Base-by-base conservation (phyloP, 768 basidiomycete species). In the Trametes villosa region DNA sequence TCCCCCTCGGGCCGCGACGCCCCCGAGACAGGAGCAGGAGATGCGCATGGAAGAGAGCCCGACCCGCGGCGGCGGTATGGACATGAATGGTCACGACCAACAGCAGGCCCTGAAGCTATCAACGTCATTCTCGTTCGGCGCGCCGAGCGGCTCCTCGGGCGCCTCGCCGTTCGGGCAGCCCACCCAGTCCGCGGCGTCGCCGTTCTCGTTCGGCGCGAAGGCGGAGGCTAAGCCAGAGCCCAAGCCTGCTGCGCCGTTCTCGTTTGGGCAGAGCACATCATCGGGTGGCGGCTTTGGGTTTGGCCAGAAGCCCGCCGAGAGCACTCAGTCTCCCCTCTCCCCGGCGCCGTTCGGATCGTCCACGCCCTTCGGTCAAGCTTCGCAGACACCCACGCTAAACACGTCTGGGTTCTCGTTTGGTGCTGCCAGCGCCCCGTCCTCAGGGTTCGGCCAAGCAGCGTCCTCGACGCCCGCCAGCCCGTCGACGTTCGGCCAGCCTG, bases 1-100 rank as follows among this genome's bases (percentile, higher is more conserved):
- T 1, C 70, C 76, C 13, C 71, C 77, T 27, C 78, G 86, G 22
- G 79, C 88, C n/a, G 74, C 77, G 6, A 91, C 89, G 0, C 88
- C 89, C 11, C 90, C 90, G 2, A 84, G 78, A 57, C 77, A 78
- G 33, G 87, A 86, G 45, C 81, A 86, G 49, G 90, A 90, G 60
- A 83, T 88, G 64, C 83, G 75, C 57, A 92, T 92, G 91, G 91
- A 92, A 40, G 91, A 92, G 72, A 92, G 91, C 65, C 91, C 91
- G 1, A 85, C 83, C 3, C 79, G 89, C 59, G 87, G 69, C 15
- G 59, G 53, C 36, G 68, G 87, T 9, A 74, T 84, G 67, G 81
- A 82, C 48, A 63, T 74, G 24, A 83, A 79, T 60, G 52, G 47
- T 27, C 55, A 62, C 9, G 65, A 57, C 55, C 45, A 36, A 12